These are phyloP conservation scores for Aspergillus flavus DNA, from an alignment of 2,329 filamentous ascomycete genomes.

Conservation along the genomic window DNA sequence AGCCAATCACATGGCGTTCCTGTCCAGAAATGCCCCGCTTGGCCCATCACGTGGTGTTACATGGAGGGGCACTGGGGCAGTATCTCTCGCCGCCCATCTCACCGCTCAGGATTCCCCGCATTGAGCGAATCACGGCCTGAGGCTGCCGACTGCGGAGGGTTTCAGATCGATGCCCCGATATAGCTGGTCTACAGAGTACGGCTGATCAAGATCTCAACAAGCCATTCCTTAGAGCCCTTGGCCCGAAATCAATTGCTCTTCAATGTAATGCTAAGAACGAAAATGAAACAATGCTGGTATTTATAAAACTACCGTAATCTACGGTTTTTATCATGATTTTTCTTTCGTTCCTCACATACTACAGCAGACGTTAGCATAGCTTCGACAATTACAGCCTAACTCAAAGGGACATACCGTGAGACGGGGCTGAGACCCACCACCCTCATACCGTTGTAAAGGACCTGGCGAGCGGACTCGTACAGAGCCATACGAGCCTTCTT, in stretches of 20 bases:
- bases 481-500: constrained; percentile 63
- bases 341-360: constrained; percentile 31
- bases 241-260: neutral
- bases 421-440: constrained; percentile 68
- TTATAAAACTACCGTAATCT: constrained; percentile 2
- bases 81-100: neutral
- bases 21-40: neutral
- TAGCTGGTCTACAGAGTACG: neutral
- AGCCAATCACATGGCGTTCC: neutral
- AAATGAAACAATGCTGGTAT: constrained; percentile 14
- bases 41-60: neutral
- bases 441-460: constrained; percentile 67
- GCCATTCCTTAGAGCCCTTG: neutral
- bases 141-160: neutral
- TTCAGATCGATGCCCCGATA: neutral
- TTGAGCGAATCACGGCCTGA: neutral
- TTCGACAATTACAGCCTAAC: neutral
- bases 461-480: constrained; percentile 64
- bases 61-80: neutral
- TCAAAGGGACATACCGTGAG: constrained; percentile 48
- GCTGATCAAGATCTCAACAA: neutral
- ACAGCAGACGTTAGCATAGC: constrained; percentile 14
- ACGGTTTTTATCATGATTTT: constrained; percentile 8
- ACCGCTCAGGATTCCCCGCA: neutral
- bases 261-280: neutral